Conservation (phyloP, 768 basidiomycete genomes). For the Kwoniella shandongensis region DNA sequence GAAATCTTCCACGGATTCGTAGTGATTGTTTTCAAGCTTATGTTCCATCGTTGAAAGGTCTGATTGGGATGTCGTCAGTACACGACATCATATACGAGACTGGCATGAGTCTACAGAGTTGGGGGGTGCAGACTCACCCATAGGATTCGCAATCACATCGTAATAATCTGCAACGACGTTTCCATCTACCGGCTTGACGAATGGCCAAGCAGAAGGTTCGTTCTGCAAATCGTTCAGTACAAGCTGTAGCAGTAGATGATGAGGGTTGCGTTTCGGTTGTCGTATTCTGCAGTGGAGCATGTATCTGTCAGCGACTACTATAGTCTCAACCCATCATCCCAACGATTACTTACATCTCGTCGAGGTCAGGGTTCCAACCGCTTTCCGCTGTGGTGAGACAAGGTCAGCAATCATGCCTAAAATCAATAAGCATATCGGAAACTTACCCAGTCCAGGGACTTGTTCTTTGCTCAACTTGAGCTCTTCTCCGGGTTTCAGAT, state of each 20-base stretch:
- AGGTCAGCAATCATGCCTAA: no score
- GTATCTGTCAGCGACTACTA: not conserved
- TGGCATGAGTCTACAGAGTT: no score
- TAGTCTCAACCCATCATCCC: not conserved
- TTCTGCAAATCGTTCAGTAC: slow-evolving; percentile 74
- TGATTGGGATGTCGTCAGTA: slow-evolving; percentile 49
- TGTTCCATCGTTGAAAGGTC: slow-evolving; percentile 84
- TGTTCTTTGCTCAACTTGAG: slow-evolving; percentile 65
- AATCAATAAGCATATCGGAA: no score
- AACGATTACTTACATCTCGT: slow-evolving; percentile 62
- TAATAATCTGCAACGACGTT: slow-evolving; percentile 86
- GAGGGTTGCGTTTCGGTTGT: slow-evolving; percentile 59
- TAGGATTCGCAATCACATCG: slow-evolving; percentile 81
- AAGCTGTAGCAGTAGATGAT: slow-evolving; percentile 68
- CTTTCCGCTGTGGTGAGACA: slow-evolving; percentile 80
- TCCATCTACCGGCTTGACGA: slow-evolving; percentile 72
- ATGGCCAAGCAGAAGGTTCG: slow-evolving; percentile 84
- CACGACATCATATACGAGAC: no score
- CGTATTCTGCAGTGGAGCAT: slow-evolving; percentile 44
- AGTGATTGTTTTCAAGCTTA: slow-evolving; percentile 86
- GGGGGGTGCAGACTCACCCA: slow-evolving; percentile 83
- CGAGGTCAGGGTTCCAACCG: slow-evolving; percentile 86
- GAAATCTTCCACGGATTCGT: slow-evolving; percentile 71
- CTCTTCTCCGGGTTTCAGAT: slow-evolving; percentile 58
- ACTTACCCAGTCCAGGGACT: slow-evolving; percentile 82